A percentile compares a stretch with the other conserved stretches of the same genome.
These are phyloP conservation scores for Aspergillus campestris DNA, from an alignment of 495 filamentous ascomycete species.

Conservation along the genomic window DNA sequence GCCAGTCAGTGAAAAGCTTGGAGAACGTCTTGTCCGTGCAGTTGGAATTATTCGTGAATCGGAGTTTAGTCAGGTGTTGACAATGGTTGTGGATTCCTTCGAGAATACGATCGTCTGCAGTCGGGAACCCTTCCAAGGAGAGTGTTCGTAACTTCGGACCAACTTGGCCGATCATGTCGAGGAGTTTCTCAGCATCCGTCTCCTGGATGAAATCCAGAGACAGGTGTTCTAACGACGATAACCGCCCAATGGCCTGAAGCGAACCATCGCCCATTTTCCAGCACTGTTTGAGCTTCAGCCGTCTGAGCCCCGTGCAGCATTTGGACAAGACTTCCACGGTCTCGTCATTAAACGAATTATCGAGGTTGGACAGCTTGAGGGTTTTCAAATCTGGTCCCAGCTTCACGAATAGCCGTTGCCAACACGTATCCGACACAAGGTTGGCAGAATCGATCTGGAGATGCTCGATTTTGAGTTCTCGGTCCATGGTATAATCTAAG, in stretches of 20 bases:
- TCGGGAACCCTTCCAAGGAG: conserved; percentile 53
- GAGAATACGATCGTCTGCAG: conserved; percentile 53
- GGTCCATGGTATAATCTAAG: conserved; percentile 68
- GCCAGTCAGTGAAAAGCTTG: conserved; percentile 65
- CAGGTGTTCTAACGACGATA: conserved; percentile 59
- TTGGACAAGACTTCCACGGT: conserved; percentile 46
- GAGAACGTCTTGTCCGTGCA: conserved; percentile 64
- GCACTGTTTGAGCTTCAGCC: conserved; percentile 64
- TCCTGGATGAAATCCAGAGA: conserved; percentile 54
- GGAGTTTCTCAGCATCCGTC: conserved; percentile 46
- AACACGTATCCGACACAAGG: conserved; percentile 61
- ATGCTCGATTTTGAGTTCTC: conserved; percentile 51
- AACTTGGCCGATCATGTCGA: conserved; percentile 48
- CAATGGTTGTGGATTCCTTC: conserved; percentile 60
- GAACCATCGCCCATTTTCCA: conserved; percentile 39
- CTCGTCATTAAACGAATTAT: conserved; percentile 66
- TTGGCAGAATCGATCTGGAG: conserved; percentile 70
- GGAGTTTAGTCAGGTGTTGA: conserved; percentile 59
- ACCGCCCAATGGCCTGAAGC: conserved; percentile 43
- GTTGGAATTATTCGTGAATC: conserved; percentile 64
- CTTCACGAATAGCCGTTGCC: conserved; percentile 54
- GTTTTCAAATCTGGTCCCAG: conserved; percentile 55
- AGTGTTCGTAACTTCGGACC: conserved; percentile 61
- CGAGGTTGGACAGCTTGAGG: conserved; percentile 58
- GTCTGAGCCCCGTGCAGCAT: conserved; percentile 54